Percentiles rank a stretch among this genome's conserved stretches.
Conservation (phyloP, 129 eudicot species). For the Saposhnikovia divaricata region DNA sequence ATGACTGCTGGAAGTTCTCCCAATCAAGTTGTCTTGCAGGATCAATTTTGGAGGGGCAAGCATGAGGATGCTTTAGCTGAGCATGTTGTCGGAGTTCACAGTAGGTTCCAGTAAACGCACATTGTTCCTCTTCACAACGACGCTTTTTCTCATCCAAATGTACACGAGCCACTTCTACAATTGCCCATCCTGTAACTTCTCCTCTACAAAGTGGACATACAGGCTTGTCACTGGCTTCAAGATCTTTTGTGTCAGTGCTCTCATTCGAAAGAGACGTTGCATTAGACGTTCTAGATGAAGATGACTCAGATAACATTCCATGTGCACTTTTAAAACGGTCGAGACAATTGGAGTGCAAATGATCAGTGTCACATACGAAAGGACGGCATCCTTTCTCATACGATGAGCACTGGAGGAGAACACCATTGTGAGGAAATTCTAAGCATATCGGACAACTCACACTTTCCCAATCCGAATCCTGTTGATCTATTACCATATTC, state of each 20-base stretch:
- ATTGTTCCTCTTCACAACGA: constrained; percentile 66
- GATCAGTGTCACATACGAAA: constrained; percentile 83
- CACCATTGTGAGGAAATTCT: constrained; percentile 83
- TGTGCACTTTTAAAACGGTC: constrained; percentile 78
- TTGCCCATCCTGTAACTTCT: constrained; percentile 82
- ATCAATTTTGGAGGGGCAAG: constrained; percentile 81
- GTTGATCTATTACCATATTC: constrained; percentile 49
- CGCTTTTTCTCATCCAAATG: constrained; percentile 61
- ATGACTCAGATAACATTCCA: constrained; percentile 34
- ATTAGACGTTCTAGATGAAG: constrained; percentile 32
- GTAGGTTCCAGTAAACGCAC: constrained; percentile 59
- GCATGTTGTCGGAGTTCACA: constrained; percentile 68
- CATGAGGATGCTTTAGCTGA: constrained; percentile 68
- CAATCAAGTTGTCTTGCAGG: constrained; percentile 87
- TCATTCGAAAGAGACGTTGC: constrained; percentile 9
- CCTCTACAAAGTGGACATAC: constrained; percentile 92
- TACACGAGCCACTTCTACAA: constrained; percentile 51
- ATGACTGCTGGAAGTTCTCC: constrained; percentile 92
- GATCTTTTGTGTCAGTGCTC: constrained; percentile 10
- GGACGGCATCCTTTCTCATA: constrained; percentile 86
- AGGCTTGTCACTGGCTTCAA: constrained; percentile 40
- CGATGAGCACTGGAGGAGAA: constrained; percentile 91
- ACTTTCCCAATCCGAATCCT: constrained; percentile 69
- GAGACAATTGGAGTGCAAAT: constrained; percentile 85
- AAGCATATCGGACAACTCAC: constrained; percentile 86